A percentile compares a stretch with the other conserved stretches of the same genome.
These are phyloP conservation scores for Moniliophthora roreri DNA, from an alignment of 1,284 basidiomycete genomes.

Conservation along the genomic window DNA sequence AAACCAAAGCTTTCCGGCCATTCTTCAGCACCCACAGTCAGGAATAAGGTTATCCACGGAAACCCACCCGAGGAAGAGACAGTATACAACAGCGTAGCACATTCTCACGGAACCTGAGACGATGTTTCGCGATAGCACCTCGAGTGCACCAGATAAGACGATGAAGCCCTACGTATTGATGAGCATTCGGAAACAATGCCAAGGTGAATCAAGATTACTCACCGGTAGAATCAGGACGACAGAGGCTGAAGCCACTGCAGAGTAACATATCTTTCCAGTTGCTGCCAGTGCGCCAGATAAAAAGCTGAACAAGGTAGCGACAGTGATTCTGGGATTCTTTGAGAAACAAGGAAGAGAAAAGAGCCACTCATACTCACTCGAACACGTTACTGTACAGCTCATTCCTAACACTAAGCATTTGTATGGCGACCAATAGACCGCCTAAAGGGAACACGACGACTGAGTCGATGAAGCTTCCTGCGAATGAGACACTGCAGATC, in stretches of 20 bases:
- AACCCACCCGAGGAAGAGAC: conserved; percentile 82
- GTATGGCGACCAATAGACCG: conserved; percentile 75
- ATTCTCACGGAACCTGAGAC: conserved; percentile 85
- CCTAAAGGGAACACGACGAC: conserved; percentile 79
- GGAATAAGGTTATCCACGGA: no score
- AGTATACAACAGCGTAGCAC: conserved; percentile 80
- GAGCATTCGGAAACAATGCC: conserved; percentile 1
- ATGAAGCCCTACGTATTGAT: conserved; percentile 61
- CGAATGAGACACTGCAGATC: conserved; percentile 74
- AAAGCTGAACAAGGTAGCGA: conserved; percentile 81
- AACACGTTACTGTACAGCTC: conserved; percentile 88
- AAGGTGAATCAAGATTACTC: conserved; percentile 33
- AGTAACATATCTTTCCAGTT: conserved; percentile 79
- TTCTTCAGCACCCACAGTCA: conserved; percentile 75
- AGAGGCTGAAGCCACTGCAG: conserved; percentile 80
- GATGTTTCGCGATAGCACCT: conserved; percentile 78
- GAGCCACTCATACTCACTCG: conserved; percentile 52
- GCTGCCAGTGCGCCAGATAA: conserved; percentile 75
- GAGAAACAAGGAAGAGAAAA: not conserved
- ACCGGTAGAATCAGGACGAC: conserved; percentile 86
- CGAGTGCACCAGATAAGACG: conserved; percentile 79
- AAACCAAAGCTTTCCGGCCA: no score
- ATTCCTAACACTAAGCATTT: conserved; percentile 72
- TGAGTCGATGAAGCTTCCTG: conserved; percentile 80
- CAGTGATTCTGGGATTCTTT: conserved; percentile 56